Base-by-base conservation (phyloP, 2,329 filamentous ascomycete genomes). In the Epichloe gansuensis region DNA sequence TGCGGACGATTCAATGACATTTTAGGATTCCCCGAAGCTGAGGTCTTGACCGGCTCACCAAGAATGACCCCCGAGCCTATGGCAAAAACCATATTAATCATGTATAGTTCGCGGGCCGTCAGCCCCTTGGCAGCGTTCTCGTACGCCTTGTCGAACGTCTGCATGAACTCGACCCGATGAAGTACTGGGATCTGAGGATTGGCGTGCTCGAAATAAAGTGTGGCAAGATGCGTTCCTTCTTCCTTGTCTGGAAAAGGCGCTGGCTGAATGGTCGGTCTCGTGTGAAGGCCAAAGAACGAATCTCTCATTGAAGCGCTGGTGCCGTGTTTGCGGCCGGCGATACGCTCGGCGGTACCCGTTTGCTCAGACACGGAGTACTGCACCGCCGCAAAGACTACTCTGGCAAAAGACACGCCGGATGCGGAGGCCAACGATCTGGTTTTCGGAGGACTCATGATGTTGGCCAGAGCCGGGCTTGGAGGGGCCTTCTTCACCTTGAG, bases 221-320 rank as follows among this genome's bases (percentile, higher is more conserved):
- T 80, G 39, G 88, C 83, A 17, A 97, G 75, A 54, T 81, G 79
- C 51, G 78, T 69, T 1, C 83, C 91, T 3, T 95, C 73, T 35
- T 86, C 80, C 56, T 79, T 81, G 56, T 87, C 81, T 0, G 93
- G 93, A 60, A 97, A 96, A 0, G 82, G 76, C 0, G 90, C 90
- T 44, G 87, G 86, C 55, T 87, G 83, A 63, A 96, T 93, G 15
- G 83, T 89, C 2, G 90, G 89, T 60, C 86, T 90, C 2, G 88
- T 94, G 60, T 96, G 89, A 44, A 97, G 73, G n/a, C 91, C 91
- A 63, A 97, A 97, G 74, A 96, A 96, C 0, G 89, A 95, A 68
- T 97, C 91, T 54, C 90, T 80, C 85, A 95, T 93, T 12, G 87
- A 89, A 17, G 88, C 89, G 39, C 77, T 61, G 5, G 59, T 61